Evolutionary conservation across 2,329 filamentous ascomycete species (phyloP).

Genomic region (Alternaria arbusti): DNA sequence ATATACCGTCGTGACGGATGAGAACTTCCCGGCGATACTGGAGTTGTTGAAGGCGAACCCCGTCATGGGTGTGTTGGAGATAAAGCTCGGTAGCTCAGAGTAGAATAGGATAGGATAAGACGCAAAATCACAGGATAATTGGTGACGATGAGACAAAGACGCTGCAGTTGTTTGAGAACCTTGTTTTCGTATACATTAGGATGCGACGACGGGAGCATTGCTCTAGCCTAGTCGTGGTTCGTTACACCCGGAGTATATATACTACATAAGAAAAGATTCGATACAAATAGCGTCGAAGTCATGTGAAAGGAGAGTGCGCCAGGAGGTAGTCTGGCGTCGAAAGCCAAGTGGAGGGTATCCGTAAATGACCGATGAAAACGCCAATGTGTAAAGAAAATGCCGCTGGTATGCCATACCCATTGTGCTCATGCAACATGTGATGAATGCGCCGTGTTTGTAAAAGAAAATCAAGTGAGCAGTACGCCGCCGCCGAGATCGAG

Average conservation of each 20-base stretch:
- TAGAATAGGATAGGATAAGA: background rate
- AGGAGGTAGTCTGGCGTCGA: background rate
- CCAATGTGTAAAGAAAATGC: slow-evolving; percentile 13
- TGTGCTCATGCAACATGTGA: background rate
- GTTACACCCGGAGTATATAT: background rate
- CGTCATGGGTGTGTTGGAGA: slow-evolving; percentile 40
- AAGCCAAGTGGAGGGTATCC: slow-evolving; percentile 44
- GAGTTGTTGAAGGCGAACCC: slow-evolving; percentile 35
- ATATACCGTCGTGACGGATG: slow-evolving; percentile 42
- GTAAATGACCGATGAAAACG: slow-evolving; percentile 24
- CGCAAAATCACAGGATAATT: background rate
- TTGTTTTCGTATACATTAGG: background rate
- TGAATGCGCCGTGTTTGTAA: slow-evolving; percentile 7
- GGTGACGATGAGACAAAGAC: background rate
- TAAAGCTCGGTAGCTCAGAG: slow-evolving; percentile 35
- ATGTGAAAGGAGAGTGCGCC: background rate
- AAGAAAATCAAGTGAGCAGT: background rate
- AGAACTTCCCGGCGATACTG: slow-evolving; percentile 36
- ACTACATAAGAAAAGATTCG: background rate
- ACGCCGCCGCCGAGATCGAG: background rate
- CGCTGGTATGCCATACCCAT: background rate
- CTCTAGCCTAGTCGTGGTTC: background rate
- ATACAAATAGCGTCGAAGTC: background rate
- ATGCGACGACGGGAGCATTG: background rate
- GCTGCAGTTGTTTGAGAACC: background rate